phyloP scores from a whole-genome alignment of 1,284 basidiomycete genomes.

The Ganoderma lucidum region DNA sequence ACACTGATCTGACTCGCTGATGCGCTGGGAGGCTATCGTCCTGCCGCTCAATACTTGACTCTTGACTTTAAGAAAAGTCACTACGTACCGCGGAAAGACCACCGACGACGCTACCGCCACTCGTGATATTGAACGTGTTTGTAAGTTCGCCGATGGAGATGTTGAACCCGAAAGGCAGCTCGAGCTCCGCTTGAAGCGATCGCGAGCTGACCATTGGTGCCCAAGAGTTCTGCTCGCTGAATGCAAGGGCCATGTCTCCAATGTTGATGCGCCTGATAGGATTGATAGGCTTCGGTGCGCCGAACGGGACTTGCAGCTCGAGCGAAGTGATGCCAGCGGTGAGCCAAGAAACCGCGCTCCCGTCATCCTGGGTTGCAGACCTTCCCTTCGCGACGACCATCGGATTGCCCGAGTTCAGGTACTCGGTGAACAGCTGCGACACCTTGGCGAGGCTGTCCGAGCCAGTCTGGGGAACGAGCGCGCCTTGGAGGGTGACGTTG shows the following conservation, averaged over 20 bases:
- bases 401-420: constrained; percentile 72
- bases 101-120: constrained; percentile 58
- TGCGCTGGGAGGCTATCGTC: constrained; percentile 56
- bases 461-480: constrained; percentile 63
- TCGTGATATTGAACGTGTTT: constrained; percentile 72
- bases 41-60: background rate
- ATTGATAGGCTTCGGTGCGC: constrained; percentile 59
- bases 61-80: constrained; percentile 21
- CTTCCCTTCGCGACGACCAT: constrained; percentile 67
- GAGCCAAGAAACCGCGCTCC: constrained; percentile 70
- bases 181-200: constrained; percentile 64
- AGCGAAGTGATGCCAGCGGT: constrained; percentile 67
- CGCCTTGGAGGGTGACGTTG: constrained; percentile 68
- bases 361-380: constrained; percentile 64
- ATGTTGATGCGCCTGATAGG: constrained; percentile 77
- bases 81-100: constrained; percentile 54
- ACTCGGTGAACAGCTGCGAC: constrained; percentile 76
- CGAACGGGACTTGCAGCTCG: constrained; percentile 68
- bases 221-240: constrained; percentile 65
- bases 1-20: constrained; percentile 64
- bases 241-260: constrained; percentile 67
- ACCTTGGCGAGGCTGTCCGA: constrained; percentile 58
- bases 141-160: constrained; percentile 69
- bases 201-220: constrained; percentile 66
- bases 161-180: constrained; percentile 78